phyloP scores from a whole-genome alignment of 495 filamentous ascomycete species.

The Aspergillus incahuasiensis region DNA sequence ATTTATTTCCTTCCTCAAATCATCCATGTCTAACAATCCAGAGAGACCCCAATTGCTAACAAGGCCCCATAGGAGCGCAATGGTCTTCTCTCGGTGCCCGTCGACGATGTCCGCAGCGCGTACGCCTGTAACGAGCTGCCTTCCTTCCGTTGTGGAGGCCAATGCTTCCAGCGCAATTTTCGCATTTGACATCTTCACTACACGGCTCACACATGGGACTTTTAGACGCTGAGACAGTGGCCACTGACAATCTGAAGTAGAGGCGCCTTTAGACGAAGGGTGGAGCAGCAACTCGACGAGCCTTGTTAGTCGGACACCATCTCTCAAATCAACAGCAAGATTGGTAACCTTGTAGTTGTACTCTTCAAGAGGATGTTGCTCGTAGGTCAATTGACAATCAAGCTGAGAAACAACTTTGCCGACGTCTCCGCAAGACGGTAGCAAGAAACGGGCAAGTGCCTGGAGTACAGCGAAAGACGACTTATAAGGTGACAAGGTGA shows the following conservation, averaged over 20 bases:
- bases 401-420: constrained; percentile 50
- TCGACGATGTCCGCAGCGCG: constrained; percentile 60
- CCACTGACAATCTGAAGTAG: constrained; percentile 17
- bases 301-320: constrained; percentile 57
- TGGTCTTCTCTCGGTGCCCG: constrained; percentile 63
- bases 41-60: constrained; percentile 54
- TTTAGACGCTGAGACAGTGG: constrained; percentile 57
- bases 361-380: constrained; percentile 56
- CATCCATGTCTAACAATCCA: constrained; percentile 51
- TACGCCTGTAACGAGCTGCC: constrained; percentile 32
- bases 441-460: constrained; percentile 45
- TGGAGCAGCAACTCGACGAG: constrained; percentile 58
- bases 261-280: constrained; percentile 19
- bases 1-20: constrained; percentile 48
- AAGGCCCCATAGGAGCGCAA: constrained; percentile 58
- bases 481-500: constrained; percentile 48
- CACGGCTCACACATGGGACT: constrained; percentile 52
- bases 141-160: constrained; percentile 32
- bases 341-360: constrained; percentile 55
- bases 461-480: constrained; percentile 52
- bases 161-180: constrained; percentile 55
- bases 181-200: constrained; percentile 59
- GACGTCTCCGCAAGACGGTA: constrained; percentile 59
- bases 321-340: constrained; percentile 60
- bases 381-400: constrained; percentile 48